A percentile compares a stretch with the other conserved stretches of the same genome.
Evolutionary conservation across 768 basidiomycete genomes (phyloP).

Genomic region (Pleurotus ostreatus): DNA sequence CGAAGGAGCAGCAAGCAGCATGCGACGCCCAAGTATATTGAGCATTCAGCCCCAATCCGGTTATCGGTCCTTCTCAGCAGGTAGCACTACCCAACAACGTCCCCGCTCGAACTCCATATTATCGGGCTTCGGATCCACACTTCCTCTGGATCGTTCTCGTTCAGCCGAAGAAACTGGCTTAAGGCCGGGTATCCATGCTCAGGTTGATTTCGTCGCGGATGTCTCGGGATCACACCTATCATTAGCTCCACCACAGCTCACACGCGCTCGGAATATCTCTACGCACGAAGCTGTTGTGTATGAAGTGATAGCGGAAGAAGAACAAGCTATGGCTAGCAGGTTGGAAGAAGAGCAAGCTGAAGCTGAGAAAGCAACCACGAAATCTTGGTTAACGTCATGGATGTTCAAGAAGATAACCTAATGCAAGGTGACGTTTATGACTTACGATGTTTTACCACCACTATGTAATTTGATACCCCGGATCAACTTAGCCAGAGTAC

Average conservation of each 20-base stretch:
- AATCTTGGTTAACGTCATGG: conserved; percentile 66
- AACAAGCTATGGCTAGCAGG: conserved; percentile 47
- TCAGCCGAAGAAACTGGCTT: conserved; percentile 31
- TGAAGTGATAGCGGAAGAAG: conserved; percentile 71
- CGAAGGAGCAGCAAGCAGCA: conserved; percentile 16
- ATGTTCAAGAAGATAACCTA: conserved; percentile 46
- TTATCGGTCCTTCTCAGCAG: conserved; percentile 29
- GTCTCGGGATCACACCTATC: conserved; percentile 11
- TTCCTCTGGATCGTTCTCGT: conserved; percentile 22
- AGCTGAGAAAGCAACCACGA: conserved; percentile 38
- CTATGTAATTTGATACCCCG: conserved; percentile 32
- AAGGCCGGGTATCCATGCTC: conserved; percentile 41
- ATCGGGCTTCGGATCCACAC: conserved; percentile 13
- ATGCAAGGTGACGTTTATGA: conserved; percentile 7
- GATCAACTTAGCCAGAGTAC: conserved; percentile 29
- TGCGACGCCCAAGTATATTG: conserved; percentile 26
- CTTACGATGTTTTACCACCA: conserved; percentile 23
- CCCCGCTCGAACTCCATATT: conserved; percentile 22
- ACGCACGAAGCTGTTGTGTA: conserved; percentile 60
- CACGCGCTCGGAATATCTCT: conserved; percentile 43
- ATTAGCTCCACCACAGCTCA: conserved; percentile 26
- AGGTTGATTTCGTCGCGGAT: conserved; percentile 34
- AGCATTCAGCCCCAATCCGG: conserved; percentile 17
- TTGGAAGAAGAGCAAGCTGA: conserved; percentile 53
- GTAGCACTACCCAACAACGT: conserved; percentile 27